Percentiles rank a stretch among this genome's conserved stretches.
Evolutionary conservation across 129 eudicot genomes (phyloP).

Genomic region (Mikania micrantha): DNA sequence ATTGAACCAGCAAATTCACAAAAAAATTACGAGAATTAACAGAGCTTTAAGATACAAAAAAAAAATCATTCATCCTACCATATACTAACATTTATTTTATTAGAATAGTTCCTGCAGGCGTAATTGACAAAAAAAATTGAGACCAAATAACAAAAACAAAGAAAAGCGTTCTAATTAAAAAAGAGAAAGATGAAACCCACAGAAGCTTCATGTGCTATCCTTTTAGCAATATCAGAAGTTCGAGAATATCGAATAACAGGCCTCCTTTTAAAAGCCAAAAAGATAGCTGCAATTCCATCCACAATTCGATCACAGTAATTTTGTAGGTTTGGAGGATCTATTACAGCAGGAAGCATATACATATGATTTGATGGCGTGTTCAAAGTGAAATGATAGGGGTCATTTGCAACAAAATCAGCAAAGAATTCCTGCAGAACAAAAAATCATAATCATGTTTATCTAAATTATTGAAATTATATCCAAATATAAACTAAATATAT

Average conservation of each 20-base stretch:
- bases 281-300: constrained; percentile 90
- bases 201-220: constrained; percentile 85
- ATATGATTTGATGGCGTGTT: constrained; percentile 71
- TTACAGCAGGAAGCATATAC: constrained; percentile 93
- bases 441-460: constrained; percentile 2
- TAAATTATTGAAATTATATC: neutral
- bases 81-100: neutral
- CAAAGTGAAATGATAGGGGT: constrained; percentile 70
- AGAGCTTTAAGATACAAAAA: neutral
- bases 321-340: constrained; percentile 77
- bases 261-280: constrained; percentile 76
- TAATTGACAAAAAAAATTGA: neutral
- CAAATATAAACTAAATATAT: too few species aligned
- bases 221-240: constrained; percentile 85
- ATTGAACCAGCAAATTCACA: constrained; percentile 1
- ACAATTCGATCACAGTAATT: constrained; percentile 78
- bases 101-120: constrained; percentile 4
- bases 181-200: constrained; percentile 37
- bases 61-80: neutral
- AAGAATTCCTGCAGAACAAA: constrained; percentile 67
- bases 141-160: constrained; percentile 8
- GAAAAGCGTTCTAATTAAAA: neutral
- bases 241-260: constrained; percentile 83
- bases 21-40: neutral
- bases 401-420: constrained; percentile 92